These are phyloP conservation scores for Suillus subalutaceus DNA, from an alignment of 768 basidiomycete genomes.

Conservation along the genomic window DNA sequence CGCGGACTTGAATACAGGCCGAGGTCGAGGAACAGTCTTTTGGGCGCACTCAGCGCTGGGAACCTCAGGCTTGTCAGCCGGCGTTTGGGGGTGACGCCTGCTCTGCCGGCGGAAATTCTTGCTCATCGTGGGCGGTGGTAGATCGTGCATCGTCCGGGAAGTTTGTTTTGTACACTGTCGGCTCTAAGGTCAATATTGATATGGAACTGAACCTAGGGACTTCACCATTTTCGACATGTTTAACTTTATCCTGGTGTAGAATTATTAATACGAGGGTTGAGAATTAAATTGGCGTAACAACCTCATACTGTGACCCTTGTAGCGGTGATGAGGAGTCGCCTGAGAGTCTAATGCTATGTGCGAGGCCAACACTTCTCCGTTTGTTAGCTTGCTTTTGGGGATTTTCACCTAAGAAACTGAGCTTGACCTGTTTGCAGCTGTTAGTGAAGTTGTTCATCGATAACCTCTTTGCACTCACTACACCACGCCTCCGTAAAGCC, in stretches of 20 bases:
- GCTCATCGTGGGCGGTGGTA: too few relatives aligned
- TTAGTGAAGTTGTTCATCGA: neutral
- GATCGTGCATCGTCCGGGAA: neutral
- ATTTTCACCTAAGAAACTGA: constrained; percentile 27
- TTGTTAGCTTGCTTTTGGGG: constrained; percentile 18
- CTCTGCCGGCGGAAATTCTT: neutral
- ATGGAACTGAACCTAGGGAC: neutral
- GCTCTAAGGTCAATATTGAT: neutral
- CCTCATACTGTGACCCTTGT: constrained; percentile 32
- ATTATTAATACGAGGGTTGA: neutral
- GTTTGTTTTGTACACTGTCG: constrained; percentile 32
- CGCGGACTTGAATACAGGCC: neutral
- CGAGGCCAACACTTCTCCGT: constrained; percentile 29
- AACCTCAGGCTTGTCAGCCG: too few relatives aligned
- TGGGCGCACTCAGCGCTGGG: neutral
- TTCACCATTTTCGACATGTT: constrained; percentile 33
- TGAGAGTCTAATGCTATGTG: constrained; percentile 27
- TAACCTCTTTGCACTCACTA: constrained; percentile 41
- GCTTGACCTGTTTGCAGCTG: constrained; percentile 28
- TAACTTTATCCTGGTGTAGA: constrained; percentile 27
- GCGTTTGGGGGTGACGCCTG: neutral
- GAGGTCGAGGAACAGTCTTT: neutral
- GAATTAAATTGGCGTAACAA: neutral
- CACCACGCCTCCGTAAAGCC: constrained; percentile 44
- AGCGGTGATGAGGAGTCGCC: constrained; percentile 25